Conservation (phyloP, 2,329 filamentous ascomycete genomes). For the Cladophialophora immunda region DNA sequence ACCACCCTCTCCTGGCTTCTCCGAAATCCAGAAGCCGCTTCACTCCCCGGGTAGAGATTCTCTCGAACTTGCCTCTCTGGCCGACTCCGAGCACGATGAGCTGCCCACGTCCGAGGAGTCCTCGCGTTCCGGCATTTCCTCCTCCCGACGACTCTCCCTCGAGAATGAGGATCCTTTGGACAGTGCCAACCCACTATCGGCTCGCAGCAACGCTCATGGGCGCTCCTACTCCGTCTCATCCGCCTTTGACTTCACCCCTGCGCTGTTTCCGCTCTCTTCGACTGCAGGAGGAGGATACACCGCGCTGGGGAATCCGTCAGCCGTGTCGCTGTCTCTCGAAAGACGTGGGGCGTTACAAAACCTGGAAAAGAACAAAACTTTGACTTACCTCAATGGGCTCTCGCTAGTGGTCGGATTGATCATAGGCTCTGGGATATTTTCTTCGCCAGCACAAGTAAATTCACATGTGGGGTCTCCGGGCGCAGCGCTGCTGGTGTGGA, state of each 20-base stretch:
- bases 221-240: conserved; percentile 91
- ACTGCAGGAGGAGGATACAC: conserved; percentile 81
- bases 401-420: conserved; percentile 91
- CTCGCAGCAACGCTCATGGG: conserved; percentile 56
- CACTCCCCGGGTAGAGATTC: conserved; percentile 77
- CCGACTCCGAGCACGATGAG: conserved; percentile 75
- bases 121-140: conserved; percentile 83
- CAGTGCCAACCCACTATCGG: conserved; percentile 58
- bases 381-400: conserved; percentile 93
- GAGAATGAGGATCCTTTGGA: conserved; percentile 83
- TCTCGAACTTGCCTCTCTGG: conserved; percentile 93
- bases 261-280: conserved; percentile 89
- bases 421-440: conserved; percentile 96
- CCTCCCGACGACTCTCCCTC: conserved; percentile 89
- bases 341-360: conserved; percentile 72
- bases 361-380: conserved; percentile 91
- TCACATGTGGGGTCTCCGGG: conserved; percentile 89
- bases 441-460: conserved; percentile 91
- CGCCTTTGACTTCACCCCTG: conserved; percentile 93
- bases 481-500: conserved; percentile 89
- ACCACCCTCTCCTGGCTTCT: conserved; percentile 34
- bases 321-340: conserved; percentile 53
- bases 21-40: conserved; percentile 36
- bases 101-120: conserved; percentile 71
- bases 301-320: conserved; percentile 79